A percentile compares a stretch with the other conserved stretches of the same genome.
Conservation (phyloP, 1,284 basidiomycete genomes). For the Cryptococcus sp. region DNA sequence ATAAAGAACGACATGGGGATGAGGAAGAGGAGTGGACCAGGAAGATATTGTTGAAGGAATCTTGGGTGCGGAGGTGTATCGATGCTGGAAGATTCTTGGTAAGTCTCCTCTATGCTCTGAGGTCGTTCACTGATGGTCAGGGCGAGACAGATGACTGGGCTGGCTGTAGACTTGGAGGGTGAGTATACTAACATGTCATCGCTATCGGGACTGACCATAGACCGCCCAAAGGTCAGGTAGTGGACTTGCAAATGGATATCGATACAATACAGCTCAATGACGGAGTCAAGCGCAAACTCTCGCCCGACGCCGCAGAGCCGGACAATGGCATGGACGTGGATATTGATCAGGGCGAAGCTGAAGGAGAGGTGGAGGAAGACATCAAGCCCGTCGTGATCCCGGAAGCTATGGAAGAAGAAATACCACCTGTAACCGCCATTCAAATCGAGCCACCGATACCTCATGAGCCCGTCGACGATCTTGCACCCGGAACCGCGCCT, state of each 20-base stretch:
- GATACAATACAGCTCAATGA: too few relatives aligned
- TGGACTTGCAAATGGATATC: too few relatives aligned
- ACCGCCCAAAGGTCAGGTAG: too few relatives aligned
- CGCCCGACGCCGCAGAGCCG: too few relatives aligned
- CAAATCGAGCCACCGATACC: too few relatives aligned
- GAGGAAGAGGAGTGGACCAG: slow-evolving; percentile 15
- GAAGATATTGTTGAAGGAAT: slow-evolving; percentile 22
- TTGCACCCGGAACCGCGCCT: too few relatives aligned
- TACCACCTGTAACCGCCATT: too few relatives aligned
- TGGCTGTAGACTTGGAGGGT: background rate
- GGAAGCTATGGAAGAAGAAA: too few relatives aligned
- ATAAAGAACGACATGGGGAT: background rate
- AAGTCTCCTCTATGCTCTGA: background rate
- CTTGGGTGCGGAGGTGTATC: slow-evolving; percentile 19
- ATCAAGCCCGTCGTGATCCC: slow-evolving; percentile 49
- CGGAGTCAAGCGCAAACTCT: too few relatives aligned
- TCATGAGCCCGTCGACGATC: too few relatives aligned
- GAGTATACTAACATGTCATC: background rate
- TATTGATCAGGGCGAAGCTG: slow-evolving; percentile 76
- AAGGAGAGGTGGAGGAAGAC: slow-evolving; percentile 70
- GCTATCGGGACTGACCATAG: too few relatives aligned
- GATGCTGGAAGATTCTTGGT: slow-evolving; percentile 7
- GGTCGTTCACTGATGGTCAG: background rate
- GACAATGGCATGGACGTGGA: slow-evolving; percentile 52
- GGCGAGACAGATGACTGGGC: background rate